Evolutionary conservation across 352 stramenopile species (phyloP).

Genomic region (Globisporangium acanthophoron): DNA sequence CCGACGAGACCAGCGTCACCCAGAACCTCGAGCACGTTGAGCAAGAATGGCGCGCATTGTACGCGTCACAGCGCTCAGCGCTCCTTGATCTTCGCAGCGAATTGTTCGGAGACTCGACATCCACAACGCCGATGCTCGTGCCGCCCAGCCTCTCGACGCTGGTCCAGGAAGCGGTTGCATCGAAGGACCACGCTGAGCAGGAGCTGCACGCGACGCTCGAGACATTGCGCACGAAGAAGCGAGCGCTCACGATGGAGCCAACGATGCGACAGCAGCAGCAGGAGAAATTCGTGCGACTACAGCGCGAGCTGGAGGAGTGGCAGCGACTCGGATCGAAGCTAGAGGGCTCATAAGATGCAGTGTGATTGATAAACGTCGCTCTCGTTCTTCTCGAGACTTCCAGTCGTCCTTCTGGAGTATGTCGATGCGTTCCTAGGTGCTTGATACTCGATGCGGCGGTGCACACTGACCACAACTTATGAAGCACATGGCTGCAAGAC

Average conservation of each 20-base stretch:
- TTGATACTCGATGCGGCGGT: no score
- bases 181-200: slow-evolving; percentile 9
- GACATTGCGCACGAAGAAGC: slow-evolving; percentile 11
- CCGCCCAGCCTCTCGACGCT: slow-evolving; percentile 81
- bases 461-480: no score
- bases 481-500: no score
- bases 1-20: slow-evolving; percentile 1
- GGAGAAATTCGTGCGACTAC: slow-evolving; percentile 7
- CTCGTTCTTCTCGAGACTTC: background rate
- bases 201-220: slow-evolving; percentile 10
- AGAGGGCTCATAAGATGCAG: background rate
- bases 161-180: slow-evolving; percentile 24
- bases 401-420: no score
- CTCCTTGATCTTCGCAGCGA: slow-evolving; percentile 6
- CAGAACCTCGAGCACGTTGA: slow-evolving; percentile 7
- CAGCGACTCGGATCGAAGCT: background rate
- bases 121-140: slow-evolving; percentile 82
- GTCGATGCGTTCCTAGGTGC: no score
- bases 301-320: slow-evolving; percentile 32
- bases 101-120: slow-evolving; percentile 7
- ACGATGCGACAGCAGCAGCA: slow-evolving; percentile 7
- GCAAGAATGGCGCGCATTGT: slow-evolving; percentile 4
- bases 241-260: slow-evolving; percentile 9
- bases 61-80: background rate
- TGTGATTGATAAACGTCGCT: background rate